Conservation (phyloP, 306 rosid species). For the Casuarina glauca region DNA sequence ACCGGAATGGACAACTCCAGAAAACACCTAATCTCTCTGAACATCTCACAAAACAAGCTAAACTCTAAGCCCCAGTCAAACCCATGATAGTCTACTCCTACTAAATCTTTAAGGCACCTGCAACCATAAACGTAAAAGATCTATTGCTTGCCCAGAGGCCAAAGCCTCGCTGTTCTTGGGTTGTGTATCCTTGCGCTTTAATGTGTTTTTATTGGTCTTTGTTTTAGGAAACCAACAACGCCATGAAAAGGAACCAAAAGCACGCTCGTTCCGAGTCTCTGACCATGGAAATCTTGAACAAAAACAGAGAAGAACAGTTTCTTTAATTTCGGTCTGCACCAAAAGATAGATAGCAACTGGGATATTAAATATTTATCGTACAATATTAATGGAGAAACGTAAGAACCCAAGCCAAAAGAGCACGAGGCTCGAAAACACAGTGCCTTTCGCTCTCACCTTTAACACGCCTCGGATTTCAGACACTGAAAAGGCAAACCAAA, state of each 20-base stretch:
- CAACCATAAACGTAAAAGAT: conserved; percentile 37
- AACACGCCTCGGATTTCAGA: conserved; percentile 38
- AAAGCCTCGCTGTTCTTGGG: conserved; percentile 26
- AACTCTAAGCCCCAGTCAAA: conserved; percentile 26
- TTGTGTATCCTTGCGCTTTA: conserved; percentile 47
- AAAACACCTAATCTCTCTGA: conserved; percentile 3
- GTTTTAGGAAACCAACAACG: conserved; percentile 35
- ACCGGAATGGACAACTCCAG: conserved; percentile 18
- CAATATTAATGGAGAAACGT: background rate
- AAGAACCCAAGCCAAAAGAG: conserved; percentile 6
- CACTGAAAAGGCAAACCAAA: conserved; percentile 32
- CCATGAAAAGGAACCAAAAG: conserved; percentile 30
- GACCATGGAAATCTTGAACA: background rate
- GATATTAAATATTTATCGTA: background rate
- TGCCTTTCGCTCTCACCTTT: conserved; percentile 45
- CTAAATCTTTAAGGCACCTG: conserved; percentile 35
- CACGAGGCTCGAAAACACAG: conserved; percentile 47
- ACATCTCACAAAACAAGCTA: too few species aligned
- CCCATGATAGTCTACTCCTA: conserved; percentile 40
- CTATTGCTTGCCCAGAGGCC: conserved; percentile 8
- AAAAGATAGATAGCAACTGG: background rate
- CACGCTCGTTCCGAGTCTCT: conserved; percentile 47
- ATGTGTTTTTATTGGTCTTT: conserved; percentile 10
- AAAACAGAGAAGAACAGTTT: conserved; percentile 2
- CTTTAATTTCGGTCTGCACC: conserved; percentile 12